Conservation (phyloP, 2,329 filamentous ascomycete species). For the Escovopsis sp. region DNA sequence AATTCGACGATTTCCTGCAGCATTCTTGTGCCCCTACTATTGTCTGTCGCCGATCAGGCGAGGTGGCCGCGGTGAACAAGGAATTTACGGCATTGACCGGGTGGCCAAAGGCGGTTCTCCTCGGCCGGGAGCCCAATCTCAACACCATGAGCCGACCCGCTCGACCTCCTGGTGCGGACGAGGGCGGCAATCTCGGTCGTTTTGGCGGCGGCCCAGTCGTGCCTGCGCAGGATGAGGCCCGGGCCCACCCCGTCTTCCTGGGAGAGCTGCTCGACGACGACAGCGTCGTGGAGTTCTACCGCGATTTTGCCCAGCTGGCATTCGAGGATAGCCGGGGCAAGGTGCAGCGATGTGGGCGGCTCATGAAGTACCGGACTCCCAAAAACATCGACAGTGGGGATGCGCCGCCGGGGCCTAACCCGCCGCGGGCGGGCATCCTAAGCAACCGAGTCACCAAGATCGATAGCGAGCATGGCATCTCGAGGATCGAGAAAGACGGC, state of each 20-base stretch:
- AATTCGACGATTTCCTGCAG: slow-evolving; percentile 86
- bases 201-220: slow-evolving; percentile 37
- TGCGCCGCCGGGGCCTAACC: slow-evolving; percentile 7
- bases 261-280: slow-evolving; percentile 90
- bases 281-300: slow-evolving; percentile 85
- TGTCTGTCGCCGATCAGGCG: slow-evolving; percentile 80
- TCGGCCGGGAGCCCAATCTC: slow-evolving; percentile 75
- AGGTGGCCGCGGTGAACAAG: slow-evolving; percentile 89
- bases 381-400: slow-evolving; percentile 33
- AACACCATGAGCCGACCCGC: slow-evolving; percentile 60
- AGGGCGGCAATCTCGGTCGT: slow-evolving; percentile 23
- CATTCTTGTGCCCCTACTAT: slow-evolving; percentile 82
- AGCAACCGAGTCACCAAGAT: slow-evolving; percentile 48
- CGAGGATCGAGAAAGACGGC: slow-evolving; percentile 69
- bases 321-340: slow-evolving; percentile 83
- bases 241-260: slow-evolving; percentile 69
- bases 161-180: slow-evolving; percentile 16
- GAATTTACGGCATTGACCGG: slow-evolving; percentile 93
- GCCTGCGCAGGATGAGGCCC: slow-evolving; percentile 29
- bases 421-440: slow-evolving; percentile 29
- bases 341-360: slow-evolving; percentile 67
- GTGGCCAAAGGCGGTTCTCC: slow-evolving; percentile 78
- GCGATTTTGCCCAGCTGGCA: slow-evolving; percentile 83
- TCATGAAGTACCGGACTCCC: slow-evolving; percentile 79
- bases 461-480: slow-evolving; percentile 64